A percentile compares a stretch with the other conserved stretches of the same genome.
Conservation (phyloP, 2,329 filamentous ascomycete genomes). For the Trichoderma sp. region DNA sequence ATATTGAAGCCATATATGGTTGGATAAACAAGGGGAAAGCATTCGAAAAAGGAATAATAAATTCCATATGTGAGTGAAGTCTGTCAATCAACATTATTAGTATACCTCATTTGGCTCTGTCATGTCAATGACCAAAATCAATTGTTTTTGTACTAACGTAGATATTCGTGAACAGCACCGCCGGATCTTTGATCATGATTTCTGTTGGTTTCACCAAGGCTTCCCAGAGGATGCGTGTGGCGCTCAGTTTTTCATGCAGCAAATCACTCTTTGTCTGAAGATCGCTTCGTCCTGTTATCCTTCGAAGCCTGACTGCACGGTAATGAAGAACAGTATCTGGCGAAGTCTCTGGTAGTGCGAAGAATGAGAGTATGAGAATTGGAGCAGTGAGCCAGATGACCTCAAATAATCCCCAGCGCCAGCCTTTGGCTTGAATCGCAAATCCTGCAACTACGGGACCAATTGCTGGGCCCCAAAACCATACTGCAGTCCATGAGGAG, state of each 20-base stretch:
- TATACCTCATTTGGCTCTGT: too few species aligned
- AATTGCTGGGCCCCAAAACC: too few species aligned
- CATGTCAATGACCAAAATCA: background rate
- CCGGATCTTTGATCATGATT: background rate
- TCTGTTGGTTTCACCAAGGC: background rate
- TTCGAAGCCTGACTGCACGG: background rate
- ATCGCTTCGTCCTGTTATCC: background rate
- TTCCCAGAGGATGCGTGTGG: background rate
- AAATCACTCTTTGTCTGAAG: background rate
- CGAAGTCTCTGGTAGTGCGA: too few species aligned
- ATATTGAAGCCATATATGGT: background rate
- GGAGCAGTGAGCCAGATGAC: too few species aligned
- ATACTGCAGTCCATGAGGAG: too few species aligned
- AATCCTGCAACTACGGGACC: too few species aligned
- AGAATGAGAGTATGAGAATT: too few species aligned
- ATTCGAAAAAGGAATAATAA: background rate
- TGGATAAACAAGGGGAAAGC: background rate
- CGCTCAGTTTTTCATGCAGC: background rate
- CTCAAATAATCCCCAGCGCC: too few species aligned
- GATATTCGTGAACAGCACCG: background rate
- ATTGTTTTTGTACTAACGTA: background rate
- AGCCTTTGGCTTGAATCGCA: too few species aligned
- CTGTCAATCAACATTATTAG: background rate
- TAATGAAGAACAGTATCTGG: background rate
- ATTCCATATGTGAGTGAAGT: background rate